Conservation (phyloP, 352 stramenopile species). For the Pythium dissimile region DNA sequence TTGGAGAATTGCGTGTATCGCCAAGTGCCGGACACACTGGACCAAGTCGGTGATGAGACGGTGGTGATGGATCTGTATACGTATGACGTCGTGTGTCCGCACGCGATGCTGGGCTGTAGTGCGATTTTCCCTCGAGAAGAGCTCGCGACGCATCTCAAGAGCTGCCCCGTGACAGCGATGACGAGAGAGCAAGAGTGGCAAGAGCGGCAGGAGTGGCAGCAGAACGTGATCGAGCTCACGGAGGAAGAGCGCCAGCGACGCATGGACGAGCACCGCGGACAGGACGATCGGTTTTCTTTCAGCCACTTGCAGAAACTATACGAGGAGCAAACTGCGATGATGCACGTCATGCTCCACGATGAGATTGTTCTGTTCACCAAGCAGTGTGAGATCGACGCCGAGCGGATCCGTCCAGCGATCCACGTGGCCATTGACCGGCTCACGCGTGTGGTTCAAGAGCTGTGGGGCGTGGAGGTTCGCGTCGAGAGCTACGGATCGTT, state of each 20-base stretch:
- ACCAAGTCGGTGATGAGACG: slow-evolving; percentile 53
- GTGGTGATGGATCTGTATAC: slow-evolving; percentile 62
- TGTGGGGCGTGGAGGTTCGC: slow-evolving; percentile 44
- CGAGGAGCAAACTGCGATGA: slow-evolving; percentile 72
- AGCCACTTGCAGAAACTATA: slow-evolving; percentile 73
- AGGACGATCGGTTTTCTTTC: slow-evolving; percentile 45
- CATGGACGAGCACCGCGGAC: slow-evolving; percentile 49
- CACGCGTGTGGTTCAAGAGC: slow-evolving; percentile 33
- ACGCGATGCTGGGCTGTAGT: slow-evolving; percentile 75
- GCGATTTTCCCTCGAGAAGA: slow-evolving; percentile 75
- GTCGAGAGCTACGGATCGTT: slow-evolving; percentile 80
- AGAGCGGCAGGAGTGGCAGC: slow-evolving; percentile 60
- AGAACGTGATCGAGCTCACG: slow-evolving; percentile 66
- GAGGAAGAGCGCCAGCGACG: slow-evolving; percentile 68
- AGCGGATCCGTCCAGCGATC: slow-evolving; percentile 35
- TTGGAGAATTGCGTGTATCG: slow-evolving; percentile 64
- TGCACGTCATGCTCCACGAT: slow-evolving; percentile 76
- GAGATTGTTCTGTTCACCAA: slow-evolving; percentile 66
- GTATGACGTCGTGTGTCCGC: slow-evolving; percentile 84
- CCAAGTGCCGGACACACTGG: slow-evolving; percentile 71
- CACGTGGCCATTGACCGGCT: slow-evolving; percentile 50
- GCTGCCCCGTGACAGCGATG: slow-evolving; percentile 65
- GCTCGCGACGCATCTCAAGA: slow-evolving; percentile 56
- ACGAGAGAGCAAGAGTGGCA: slow-evolving; percentile 77
- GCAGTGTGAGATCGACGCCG: slow-evolving; percentile 39